Conservation (phyloP, 2,329 filamentous ascomycete species). For the Colletotrichum musicola region DNA sequence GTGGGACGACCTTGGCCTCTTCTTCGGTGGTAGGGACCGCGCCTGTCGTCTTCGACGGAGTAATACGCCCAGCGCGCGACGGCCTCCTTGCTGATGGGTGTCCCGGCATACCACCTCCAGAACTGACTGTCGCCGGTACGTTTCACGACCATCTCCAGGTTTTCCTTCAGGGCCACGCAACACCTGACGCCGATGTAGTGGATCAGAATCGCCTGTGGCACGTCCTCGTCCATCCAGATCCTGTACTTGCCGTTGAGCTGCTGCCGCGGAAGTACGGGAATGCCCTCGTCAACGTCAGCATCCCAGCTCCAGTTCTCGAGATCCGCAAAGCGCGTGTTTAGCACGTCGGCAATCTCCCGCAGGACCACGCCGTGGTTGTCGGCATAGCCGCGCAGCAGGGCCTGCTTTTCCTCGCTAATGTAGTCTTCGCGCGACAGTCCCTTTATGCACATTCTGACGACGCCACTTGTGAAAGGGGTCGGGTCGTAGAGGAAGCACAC, state of each 20-base stretch:
- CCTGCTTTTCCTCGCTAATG: conserved; percentile 25
- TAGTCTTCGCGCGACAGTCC: not conserved
- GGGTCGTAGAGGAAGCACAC: rapidly evolving
- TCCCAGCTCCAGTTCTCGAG: conserved; percentile 62
- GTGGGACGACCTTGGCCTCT: no score
- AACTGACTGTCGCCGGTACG: conserved; percentile 46
- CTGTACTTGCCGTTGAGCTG: conserved; percentile 63
- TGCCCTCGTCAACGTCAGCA: conserved; percentile 46
- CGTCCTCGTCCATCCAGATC: conserved; percentile 65
- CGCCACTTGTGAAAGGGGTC: not conserved
- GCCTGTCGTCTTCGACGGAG: no score
- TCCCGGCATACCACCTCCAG: conserved; percentile 19
- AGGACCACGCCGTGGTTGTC: conserved; percentile 54
- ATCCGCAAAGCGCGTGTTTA: conserved; percentile 63
- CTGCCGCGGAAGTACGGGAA: conserved; percentile 58
- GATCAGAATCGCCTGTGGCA: conserved; percentile 64
- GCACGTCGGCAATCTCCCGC: conserved; percentile 63
- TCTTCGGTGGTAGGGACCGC: no score
- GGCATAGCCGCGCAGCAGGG: conserved; percentile 58
- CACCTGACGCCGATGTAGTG: conserved; percentile 61
- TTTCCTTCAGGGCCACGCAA: conserved; percentile 53
- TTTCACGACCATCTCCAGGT: conserved; percentile 48
- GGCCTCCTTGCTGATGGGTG: not conserved
- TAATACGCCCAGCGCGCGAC: conserved; percentile 47
- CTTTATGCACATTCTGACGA: not conserved